Percentiles rank a stretch among this genome's conserved stretches.
Evolutionary conservation across 2,329 filamentous ascomycete species (phyloP).

Genomic region (Cadophora gregata): DNA sequence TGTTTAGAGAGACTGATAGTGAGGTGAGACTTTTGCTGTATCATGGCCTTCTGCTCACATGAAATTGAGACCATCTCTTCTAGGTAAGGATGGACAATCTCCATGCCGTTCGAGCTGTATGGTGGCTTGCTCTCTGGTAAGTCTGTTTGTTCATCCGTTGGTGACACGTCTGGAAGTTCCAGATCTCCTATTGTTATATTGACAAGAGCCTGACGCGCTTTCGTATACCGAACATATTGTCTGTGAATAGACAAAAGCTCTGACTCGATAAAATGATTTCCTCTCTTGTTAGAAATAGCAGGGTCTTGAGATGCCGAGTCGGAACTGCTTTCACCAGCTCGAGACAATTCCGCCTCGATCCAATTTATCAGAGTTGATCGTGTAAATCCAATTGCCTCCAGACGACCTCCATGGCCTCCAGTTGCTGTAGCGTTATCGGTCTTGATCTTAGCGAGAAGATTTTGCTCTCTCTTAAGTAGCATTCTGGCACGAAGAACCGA

Average conservation of each 20-base stretch:
- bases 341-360: constrained; percentile 67
- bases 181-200: constrained; percentile 33
- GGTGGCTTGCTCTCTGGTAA: constrained; percentile 14
- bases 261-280: constrained; percentile 34
- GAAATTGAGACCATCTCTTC: constrained; percentile 58
- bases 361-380: constrained; percentile 67
- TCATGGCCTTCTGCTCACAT: constrained; percentile 61
- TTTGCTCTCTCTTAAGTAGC: constrained; percentile 61
- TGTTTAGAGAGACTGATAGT: constrained; percentile 57
- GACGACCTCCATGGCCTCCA: constrained; percentile 23
- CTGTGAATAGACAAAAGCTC: constrained; percentile 50
- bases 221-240: constrained; percentile 61
- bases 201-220: constrained; percentile 56
- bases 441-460: constrained; percentile 55
- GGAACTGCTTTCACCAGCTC: constrained; percentile 49
- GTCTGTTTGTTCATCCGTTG: constrained; percentile 7
- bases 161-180: constrained; percentile 16
- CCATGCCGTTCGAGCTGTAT: constrained; percentile 37
- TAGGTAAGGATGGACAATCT: constrained; percentile 63
- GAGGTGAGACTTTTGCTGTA: constrained; percentile 64
- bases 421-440: constrained; percentile 12
- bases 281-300: constrained; percentile 28
- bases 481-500: constrained; percentile 64
- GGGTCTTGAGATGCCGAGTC: constrained; percentile 39
- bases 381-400: constrained; percentile 60